Evolutionary conservation across 495 filamentous ascomycete species (phyloP).

Genomic region (Pseudotulostoma volvatum): DNA sequence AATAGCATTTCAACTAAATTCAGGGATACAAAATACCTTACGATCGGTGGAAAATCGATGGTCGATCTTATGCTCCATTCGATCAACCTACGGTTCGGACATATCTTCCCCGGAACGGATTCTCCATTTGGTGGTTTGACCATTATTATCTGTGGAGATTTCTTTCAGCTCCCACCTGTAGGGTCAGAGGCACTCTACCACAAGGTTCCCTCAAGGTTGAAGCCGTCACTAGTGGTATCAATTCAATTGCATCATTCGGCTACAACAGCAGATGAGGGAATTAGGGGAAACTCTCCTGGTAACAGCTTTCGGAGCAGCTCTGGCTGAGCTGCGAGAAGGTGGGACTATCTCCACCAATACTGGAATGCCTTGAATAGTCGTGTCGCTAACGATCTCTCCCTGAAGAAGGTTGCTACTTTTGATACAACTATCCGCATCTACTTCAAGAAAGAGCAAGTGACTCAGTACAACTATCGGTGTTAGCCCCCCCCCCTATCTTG

Average conservation of each 20-base stretch:
- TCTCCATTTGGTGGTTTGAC: not conserved
- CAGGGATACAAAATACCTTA: no score
- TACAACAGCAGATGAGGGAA: not conserved
- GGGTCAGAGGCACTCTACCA: not conserved
- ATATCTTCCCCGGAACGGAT: not conserved
- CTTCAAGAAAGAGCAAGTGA: no score
- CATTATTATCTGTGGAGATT: not conserved
- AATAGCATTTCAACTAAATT: not conserved
- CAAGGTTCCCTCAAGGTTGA: not conserved
- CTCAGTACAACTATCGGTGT: no score
- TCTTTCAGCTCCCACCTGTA: not conserved
- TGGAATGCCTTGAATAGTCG: no score
- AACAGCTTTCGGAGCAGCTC: not conserved
- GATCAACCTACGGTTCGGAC: not conserved
- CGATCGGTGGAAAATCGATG: not conserved
- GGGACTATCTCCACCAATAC: not conserved
- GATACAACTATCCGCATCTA: no score
- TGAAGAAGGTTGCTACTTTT: no score
- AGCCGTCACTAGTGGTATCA: not conserved
- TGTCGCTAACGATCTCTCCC: no score
- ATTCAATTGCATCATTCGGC: not conserved
- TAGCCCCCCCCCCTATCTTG: no score
- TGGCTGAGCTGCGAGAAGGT: not conserved
- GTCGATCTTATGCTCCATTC: not conserved
- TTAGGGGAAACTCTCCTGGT: not conserved